phyloP scores from a whole-genome alignment of 306 rosid genomes.

The Vicia faba region DNA sequence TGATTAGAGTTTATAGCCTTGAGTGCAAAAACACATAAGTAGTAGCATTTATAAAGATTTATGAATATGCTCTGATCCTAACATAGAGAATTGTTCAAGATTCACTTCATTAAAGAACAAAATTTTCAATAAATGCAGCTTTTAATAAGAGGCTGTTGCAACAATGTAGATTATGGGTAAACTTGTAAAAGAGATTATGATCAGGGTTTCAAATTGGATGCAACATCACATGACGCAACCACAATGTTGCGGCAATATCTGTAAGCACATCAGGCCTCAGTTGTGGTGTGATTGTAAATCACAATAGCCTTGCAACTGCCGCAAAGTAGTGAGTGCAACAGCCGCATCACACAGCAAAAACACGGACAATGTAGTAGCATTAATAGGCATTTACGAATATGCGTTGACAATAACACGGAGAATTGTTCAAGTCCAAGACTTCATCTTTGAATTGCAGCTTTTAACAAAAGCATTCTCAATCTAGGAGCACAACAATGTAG shows the following conservation, averaged over 20 bases:
- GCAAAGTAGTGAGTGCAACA: not conserved
- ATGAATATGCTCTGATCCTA: conserved; percentile 28
- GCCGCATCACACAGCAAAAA: not conserved
- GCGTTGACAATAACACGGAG: conserved; percentile 19
- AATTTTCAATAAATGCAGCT: conserved; percentile 5
- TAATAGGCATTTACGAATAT: conserved; percentile 7
- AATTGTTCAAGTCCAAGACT: conserved; percentile 16
- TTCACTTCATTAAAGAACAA: conserved; percentile 5
- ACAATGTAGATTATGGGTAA: conserved; percentile 12
- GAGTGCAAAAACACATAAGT: conserved; percentile 17
- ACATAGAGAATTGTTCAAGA: conserved; percentile 15
- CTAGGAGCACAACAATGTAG: conserved; percentile 11
- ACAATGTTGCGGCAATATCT: not conserved
- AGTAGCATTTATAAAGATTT: not conserved
- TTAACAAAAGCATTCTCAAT: conserved; percentile 12
- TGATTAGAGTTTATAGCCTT: conserved; percentile 14
- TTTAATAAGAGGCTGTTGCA: conserved; percentile 17
- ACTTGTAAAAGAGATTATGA: conserved; percentile 19
- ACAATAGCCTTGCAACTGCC: not conserved
- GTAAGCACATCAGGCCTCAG: not conserved
- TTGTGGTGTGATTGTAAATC: not conserved
- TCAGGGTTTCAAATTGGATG: not conserved
- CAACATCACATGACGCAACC: not conserved
- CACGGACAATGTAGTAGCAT: not conserved
- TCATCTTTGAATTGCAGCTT: not conserved